Evolutionary conservation across 345 rosid genomes (phyloP), one percentile per base, ranked within the genome.

Genomic region (Populus alba): DNA sequence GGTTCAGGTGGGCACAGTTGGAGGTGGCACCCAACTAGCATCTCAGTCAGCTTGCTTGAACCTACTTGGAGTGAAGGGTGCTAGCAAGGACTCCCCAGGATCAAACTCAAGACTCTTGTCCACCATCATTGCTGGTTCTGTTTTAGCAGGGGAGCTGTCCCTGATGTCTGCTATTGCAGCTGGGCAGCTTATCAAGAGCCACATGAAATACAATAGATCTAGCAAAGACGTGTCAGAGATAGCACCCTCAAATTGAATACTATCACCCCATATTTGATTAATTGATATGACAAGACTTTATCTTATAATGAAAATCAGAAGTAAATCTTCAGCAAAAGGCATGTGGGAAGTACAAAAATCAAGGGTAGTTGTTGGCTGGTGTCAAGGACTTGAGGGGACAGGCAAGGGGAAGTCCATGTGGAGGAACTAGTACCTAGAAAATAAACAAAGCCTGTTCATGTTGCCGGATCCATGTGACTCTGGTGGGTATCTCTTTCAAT

Each of bases 171-270:
- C 98, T 43, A 89, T 93, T 39, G 92, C 98, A 73, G 98, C 97
- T 12, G 98, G 98, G 73, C 98, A 93, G 81, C 92, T 93, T 1
- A 93, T 93, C 70, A 82, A 33, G 75, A 93, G 98, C 82, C 98
- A 93, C 91, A 88, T 93, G 98, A 93, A 89, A 78, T 93, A 93
- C 87, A 93, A 93, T 82, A 84, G 98, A 84, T 93, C 98, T 81
- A 91, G 88, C 92, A 82, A 79, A 78, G 96, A 93, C 66, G 71
- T 93, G 1, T 74, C 93, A 70, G 80, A 83, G 59, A 76, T 80
- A 7, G 66, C 84, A 73, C 80, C 89, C 33, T 79, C 70, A 59
- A 33, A 53, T 7, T 47, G 53, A 47, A 47, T 3, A 0, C 18
- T 16, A 47, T 15, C 18, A 47, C 4, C 43, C 43, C 43, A 39